Base-by-base conservation (phyloP, 2,329 filamentous ascomycete genomes). In the Aureobasidium sp. region DNA sequence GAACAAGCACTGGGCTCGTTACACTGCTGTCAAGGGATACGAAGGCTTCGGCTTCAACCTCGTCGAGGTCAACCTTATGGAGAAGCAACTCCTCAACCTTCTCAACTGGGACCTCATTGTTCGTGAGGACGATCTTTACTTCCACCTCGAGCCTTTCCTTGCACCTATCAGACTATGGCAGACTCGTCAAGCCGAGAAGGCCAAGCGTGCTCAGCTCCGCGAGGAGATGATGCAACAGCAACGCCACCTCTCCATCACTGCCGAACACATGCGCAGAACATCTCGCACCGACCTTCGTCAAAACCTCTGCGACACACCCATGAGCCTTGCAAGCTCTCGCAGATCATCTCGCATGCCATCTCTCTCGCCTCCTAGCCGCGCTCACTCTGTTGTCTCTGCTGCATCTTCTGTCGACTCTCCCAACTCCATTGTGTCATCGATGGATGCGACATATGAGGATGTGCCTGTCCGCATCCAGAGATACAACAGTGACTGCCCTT, bases 1-100 rank as follows among this genome's bases (percentile, higher is more conserved):
- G 87, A 99, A 99, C 85, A 97, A 97, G 86, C 94, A 99, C 82
- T 99, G 94, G 94, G 92, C 94, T 67, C 88, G 87, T 70, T 99
- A 97, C 81, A 96, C 89, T 64, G 79, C 87, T 70, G 87, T 96
- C 68, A 82, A 82, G 65, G 85, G 84, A 60, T 88, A 81, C 74
- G 85, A 86, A 12, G 84, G 81, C 71, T 99, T 97, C 71, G 90
- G 91, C 69, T 97, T 99, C 82, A 93, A 87, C 70, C 83, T 92
- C 68, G 94, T 90, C 39, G 94, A 99, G 78, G 94, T 99, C 70
- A 99, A 99, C 80, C 83, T 97, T 65, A 99, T 99, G 94, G 94
- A 99, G 83, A 95, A 96, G 83, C 94, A 99, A 78, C 84, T 99
- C 34, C 87, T 99, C 58, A 94, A 91, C 80, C 84, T 99, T 47